These are phyloP conservation scores for Chloroidium sp. DNA, from an alignment of 163 green algal genomes.

Conservation along the genomic window DNA sequence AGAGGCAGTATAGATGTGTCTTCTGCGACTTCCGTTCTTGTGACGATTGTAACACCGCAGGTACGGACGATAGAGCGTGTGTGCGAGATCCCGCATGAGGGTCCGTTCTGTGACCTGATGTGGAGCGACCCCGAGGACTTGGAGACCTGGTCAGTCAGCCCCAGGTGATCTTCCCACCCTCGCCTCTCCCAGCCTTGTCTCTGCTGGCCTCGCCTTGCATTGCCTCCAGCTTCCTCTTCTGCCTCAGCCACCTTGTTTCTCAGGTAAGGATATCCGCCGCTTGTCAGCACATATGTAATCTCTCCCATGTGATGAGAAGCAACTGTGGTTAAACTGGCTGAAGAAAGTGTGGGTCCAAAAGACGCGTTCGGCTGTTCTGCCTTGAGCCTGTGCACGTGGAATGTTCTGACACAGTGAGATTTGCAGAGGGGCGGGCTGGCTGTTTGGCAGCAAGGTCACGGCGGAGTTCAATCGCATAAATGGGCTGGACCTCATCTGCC, in stretches of 20 bases:
- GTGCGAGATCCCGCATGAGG: conserved; percentile 98
- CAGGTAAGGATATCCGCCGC: too few species aligned
- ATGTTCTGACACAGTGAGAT: background rate
- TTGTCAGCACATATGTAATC: too few species aligned
- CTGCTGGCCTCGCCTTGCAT: too few species aligned
- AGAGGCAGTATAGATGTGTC: too few species aligned
- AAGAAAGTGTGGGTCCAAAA: background rate
- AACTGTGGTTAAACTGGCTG: background rate
- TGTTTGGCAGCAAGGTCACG: conserved; percentile 88
- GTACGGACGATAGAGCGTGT: conserved; percentile 93
- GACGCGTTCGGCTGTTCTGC: too few species aligned
- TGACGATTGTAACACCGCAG: conserved; percentile 24
- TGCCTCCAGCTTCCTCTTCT: background rate
- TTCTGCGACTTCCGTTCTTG: too few species aligned
- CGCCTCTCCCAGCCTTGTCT: too few species aligned
- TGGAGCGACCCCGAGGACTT: conserved; percentile 99
- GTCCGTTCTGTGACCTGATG: conserved; percentile 96
- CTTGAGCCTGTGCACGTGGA: background rate
- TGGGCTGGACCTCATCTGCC: conserved; percentile 88
- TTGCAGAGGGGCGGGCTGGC: conserved; percentile 62
- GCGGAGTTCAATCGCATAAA: conserved; percentile 97
- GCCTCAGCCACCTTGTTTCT: background rate
- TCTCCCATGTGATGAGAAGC: too few species aligned
- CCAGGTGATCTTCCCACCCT: background rate
- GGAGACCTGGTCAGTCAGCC: conserved; percentile 88